Evolutionary conservation across 257 asterid species (phyloP), one percentile per base, ranked within the genome.

Genomic region (Solanum chaucha): DNA sequence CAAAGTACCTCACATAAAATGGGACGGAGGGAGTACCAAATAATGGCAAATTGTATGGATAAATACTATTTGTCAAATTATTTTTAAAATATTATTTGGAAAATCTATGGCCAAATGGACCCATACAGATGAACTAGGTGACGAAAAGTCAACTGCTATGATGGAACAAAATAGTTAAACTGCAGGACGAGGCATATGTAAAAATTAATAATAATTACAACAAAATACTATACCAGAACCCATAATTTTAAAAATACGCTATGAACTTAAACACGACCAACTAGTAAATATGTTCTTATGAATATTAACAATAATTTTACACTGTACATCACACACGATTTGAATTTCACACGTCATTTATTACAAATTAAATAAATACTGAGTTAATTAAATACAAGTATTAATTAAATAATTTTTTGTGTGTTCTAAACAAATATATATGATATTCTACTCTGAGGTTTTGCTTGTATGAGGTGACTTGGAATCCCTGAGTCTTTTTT

Each of bases 401-500:
- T 6, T 70, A 26, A 14, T 14, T 70, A 26, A 41, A 24, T 65
- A 65, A 11, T 22, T 40, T 83, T 3, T 8, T 58, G 22, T 20
- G 22, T 55, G 30, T 34, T 35, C 2, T 73, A 61, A 83, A 40
- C 34, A 55, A 59, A 15, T 15, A 48, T 13, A 48, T 15, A 32
- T 34, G 22, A 41, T 85, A 2, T 28, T 19, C 36, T 85, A 28
- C 10, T 70, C 44, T 85, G 48, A 70, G 67, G 40, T 13, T 74
- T 83, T 88, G 35, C 30, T 41, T 46, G 83, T 74, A 51, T 83
- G 5, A 0, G 87, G 87, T 34, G 91, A 89, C 14, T 26, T 87
- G 5, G 40, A 32, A 35, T 87, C 80, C 38, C 90, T 68, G 8
- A 88, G 78, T 46, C 83, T 84, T 65, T 70, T 90, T 81, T 90